phyloP scores from a whole-genome alignment of 1,139 yeast genomes.

The Candida sanyaensis region DNA sequence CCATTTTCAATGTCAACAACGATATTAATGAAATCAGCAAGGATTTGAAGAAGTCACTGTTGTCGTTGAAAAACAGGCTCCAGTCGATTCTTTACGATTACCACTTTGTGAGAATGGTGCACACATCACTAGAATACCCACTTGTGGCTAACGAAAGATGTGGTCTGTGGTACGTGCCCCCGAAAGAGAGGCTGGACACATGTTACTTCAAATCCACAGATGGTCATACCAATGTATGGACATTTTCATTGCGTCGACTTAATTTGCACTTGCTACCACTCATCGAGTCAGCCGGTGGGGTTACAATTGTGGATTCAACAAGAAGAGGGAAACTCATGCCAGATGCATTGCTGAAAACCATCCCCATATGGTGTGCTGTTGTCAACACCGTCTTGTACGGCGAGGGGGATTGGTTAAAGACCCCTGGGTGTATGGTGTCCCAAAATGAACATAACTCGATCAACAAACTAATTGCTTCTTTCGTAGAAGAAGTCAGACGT shows the following conservation, averaged over 20 bases:
- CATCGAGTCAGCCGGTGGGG: conserved; percentile 43
- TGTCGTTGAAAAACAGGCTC: conserved; percentile 61
- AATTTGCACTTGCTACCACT: conserved; percentile 68
- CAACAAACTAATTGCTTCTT: conserved; percentile 43
- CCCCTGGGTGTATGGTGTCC: conserved; percentile 60
- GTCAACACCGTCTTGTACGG: conserved; percentile 55
- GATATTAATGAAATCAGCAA: conserved; percentile 30
- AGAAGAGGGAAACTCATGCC: conserved; percentile 83
- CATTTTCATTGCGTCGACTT: conserved; percentile 68
- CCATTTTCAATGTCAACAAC: conserved; percentile 14
- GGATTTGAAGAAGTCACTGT: conserved; percentile 52
- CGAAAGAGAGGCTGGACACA: conserved; percentile 21
- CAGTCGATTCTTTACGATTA: conserved; percentile 71
- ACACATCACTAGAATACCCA: conserved; percentile 28
- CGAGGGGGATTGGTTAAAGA: conserved; percentile 23
- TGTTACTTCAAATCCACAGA: conserved; percentile 89
- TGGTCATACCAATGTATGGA: conserved; percentile 84
- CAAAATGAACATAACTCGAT: conserved; percentile 60
- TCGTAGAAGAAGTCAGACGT: conserved; percentile 47
- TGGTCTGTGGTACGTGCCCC: conserved; percentile 79
- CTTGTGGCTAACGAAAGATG: conserved; percentile 79
- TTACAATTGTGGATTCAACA: conserved; percentile 79
- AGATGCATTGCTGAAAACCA: conserved; percentile 81
- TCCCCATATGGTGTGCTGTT: conserved; percentile 92
- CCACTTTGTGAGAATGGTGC: conserved; percentile 24